phyloP scores from a whole-genome alignment of 495 filamentous ascomycete species.

The Xylaria grammica region DNA sequence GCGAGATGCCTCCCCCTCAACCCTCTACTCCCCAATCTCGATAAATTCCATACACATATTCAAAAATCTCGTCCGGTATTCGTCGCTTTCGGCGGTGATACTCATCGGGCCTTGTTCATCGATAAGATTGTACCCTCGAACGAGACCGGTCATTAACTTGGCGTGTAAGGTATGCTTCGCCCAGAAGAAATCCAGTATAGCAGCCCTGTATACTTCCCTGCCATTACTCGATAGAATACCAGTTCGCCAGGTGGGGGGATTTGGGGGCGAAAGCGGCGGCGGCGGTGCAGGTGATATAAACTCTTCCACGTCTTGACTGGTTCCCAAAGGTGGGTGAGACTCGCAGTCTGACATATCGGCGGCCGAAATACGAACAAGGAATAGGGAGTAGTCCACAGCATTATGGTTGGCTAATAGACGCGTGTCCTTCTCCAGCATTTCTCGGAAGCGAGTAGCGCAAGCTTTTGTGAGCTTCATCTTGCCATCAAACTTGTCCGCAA shows the following conservation, averaged over 20 bases:
- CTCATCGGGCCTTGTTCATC: conserved; percentile 67
- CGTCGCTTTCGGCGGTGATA: conserved; percentile 68
- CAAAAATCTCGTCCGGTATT: conserved; percentile 70
- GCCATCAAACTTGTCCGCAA: conserved; percentile 68
- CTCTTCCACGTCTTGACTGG: conserved; percentile 16
- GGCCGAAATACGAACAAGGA: conserved; percentile 60
- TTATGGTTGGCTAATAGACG: conserved; percentile 62
- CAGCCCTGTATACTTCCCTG: conserved; percentile 66
- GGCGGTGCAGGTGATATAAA: conserved; percentile 27
- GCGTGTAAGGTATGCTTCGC: conserved; percentile 69
- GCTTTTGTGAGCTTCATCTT: conserved; percentile 60
- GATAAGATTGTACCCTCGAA: conserved; percentile 65
- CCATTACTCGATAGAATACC: conserved; percentile 64
- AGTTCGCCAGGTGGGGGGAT: conserved; percentile 56
- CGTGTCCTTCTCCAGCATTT: conserved; percentile 61
- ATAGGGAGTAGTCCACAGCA: conserved; percentile 73
- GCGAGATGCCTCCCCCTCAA: background rate
- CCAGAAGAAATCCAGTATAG: conserved; percentile 75
- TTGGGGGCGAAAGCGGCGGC: conserved; percentile 38
- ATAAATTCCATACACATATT: conserved; percentile 63
- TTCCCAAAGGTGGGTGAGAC: conserved; percentile 29
- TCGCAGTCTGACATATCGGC: conserved; percentile 24
- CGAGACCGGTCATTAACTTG: conserved; percentile 63
- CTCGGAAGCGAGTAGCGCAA: conserved; percentile 57
- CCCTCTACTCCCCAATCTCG: conserved; percentile 47